These are phyloP conservation scores for Ceratobasidium sp. DNA, from an alignment of 1,284 basidiomycete genomes.

Conservation along the genomic window DNA sequence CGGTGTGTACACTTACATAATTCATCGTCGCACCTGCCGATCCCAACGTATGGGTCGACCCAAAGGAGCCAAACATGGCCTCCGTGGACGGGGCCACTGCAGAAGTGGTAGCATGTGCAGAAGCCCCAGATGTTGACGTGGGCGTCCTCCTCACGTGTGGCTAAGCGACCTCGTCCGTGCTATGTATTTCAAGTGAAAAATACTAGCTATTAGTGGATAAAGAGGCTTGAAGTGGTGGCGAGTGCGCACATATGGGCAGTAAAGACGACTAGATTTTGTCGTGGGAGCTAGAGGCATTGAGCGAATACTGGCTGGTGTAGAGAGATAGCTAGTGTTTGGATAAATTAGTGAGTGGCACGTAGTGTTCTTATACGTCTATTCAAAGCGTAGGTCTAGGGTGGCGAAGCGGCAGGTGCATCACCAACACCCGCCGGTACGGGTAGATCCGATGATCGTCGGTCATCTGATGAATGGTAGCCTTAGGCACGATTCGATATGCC, in stretches of 20 bases:
- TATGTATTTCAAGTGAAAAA: constrained; percentile 3
- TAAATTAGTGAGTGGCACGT: constrained; percentile 6
- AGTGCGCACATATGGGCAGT: constrained; percentile 35
- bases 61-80: constrained; percentile 41
- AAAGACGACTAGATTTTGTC: constrained; percentile 22
- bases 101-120: constrained; percentile 42
- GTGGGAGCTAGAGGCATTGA: constrained; percentile 36
- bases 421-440: too few relatives aligned
- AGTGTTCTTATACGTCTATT: constrained; percentile 24
- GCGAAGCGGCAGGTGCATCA: not conserved
- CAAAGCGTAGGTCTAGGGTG: too few relatives aligned
- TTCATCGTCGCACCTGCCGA: constrained; percentile 42
- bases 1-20: constrained; percentile 41
- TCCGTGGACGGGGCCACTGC: constrained; percentile 29
- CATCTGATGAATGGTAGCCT: too few relatives aligned
- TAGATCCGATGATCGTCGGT: too few relatives aligned
- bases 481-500: too few relatives aligned
- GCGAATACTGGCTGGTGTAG: not conserved
- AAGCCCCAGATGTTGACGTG: constrained; percentile 42
- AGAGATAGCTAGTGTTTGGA: constrained; percentile 1
- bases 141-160: constrained; percentile 37
- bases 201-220: too few relatives aligned
- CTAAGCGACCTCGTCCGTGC: constrained; percentile 37
- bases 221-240: too few relatives aligned
- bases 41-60: constrained; percentile 37